Percentiles rank a stretch among this genome's conserved stretches.
Conservation (phyloP, 345 rosid genomes). For the Eucalyptus curtisii region DNA sequence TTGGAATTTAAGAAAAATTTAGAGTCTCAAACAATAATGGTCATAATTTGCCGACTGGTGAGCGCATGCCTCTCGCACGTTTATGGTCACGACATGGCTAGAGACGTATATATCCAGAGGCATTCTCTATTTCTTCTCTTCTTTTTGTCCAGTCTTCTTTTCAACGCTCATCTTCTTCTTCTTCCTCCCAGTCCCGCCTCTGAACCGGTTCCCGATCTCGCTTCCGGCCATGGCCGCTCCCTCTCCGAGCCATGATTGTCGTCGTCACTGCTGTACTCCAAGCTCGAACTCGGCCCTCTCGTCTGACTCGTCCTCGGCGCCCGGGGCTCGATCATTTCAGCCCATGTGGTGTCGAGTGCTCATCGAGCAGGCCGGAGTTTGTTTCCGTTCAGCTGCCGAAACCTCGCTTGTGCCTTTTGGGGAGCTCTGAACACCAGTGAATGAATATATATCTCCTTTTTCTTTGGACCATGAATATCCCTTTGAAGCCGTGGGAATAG, state of each 20-base stretch:
- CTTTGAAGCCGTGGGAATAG: neutral
- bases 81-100: neutral
- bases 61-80: neutral
- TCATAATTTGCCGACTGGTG: neutral
- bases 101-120: neutral
- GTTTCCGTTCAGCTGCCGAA: neutral
- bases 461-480: neutral
- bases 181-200: neutral
- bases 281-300: neutral
- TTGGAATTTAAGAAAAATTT: neutral
- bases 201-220: neutral
- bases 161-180: neutral
- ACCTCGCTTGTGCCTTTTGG: neutral
- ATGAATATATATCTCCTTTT: neutral
- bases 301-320: neutral
- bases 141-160: neutral
- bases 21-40: neutral
- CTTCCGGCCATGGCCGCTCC: neutral
- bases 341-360: neutral
- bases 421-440: neutral
- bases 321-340: neutral
- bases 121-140: neutral
- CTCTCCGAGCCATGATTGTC: neutral
- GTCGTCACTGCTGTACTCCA: neutral
- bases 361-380: neutral